Base-by-base conservation (phyloP, 2,329 filamentous ascomycete species). In the Clonostachys sp. region DNA sequence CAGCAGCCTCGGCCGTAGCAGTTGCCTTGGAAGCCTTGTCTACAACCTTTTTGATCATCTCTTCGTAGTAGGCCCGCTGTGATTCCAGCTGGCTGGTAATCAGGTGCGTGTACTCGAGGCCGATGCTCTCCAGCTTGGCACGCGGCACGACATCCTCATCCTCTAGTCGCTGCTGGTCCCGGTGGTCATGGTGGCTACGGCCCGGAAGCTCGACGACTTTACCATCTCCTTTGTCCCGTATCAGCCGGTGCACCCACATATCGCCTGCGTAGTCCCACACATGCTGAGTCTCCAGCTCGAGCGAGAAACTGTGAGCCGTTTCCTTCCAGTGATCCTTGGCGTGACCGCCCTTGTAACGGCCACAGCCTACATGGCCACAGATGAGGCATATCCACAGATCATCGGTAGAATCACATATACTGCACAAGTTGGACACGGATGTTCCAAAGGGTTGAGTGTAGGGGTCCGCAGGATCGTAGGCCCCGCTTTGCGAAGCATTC, bases 211-310 rank as follows among this genome's bases (percentile, higher is more conserved):
- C 92, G 16, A 96, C 87, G 4, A 96, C 78, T 65, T 96, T 96
- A 20, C 89, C 89, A 63, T 96, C 91, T 10, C 89, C 86, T 70
- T 96, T 96, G 61, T 91, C 90, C 54, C 95, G 87, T 48, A 99
- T 95, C 45, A 97, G 81, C 10, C 94, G 86, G 66, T 99, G 94
- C 44, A 97, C 94, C 77, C 96, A 99, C 60, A 87, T 88, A 61
- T 99, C 94, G 5, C 89, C 91, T 1, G 89, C 89, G 54, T 99
- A 99, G 66, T 99, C 94, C 94, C 94, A 99, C 2, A 99, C 91
- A 57, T 96, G 87, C 64, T 99, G 92, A 1, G 91, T 95, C 51
- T 87, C 84, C 36, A 97, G 81, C 63, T 99, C 94, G 63, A 99
- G 87, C 24, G 91, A 87, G 62, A 96, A 99, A 53, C 87, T 88